phyloP scores from a whole-genome alignment of 1,139 yeast genomes.

The Scheffersomyces lignicola region DNA sequence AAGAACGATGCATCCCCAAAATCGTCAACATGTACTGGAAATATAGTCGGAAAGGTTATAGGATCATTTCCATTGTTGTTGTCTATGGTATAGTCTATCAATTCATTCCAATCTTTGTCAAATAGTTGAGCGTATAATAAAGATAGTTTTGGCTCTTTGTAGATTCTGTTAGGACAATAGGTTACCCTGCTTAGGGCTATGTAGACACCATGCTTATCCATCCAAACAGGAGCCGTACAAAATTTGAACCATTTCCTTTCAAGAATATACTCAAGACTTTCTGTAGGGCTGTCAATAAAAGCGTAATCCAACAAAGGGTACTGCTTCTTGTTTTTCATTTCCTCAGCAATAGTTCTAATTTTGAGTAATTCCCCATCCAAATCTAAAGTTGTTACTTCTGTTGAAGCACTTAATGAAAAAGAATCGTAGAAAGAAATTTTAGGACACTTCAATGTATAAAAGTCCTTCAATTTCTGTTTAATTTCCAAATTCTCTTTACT shows the following conservation, averaged over 20 bases:
- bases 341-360: neutral
- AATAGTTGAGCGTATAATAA: conserved; percentile 37
- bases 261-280: conserved; percentile 10
- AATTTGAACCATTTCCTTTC: conserved; percentile 33
- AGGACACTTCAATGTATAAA: neutral
- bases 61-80: conserved; percentile 12
- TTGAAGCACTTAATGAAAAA: neutral
- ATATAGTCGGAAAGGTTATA: conserved; percentile 22
- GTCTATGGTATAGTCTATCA: conserved; percentile 23
- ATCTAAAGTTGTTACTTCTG: neutral
- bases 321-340: neutral
- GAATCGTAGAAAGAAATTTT: neutral
- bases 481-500: no score
- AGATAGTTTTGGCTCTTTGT: conserved; percentile 34
- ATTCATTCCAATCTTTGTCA: conserved; percentile 41
- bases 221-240: conserved; percentile 42
- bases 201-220: conserved; percentile 40
- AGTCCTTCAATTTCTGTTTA: neutral
- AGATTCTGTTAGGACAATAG: conserved; percentile 29
- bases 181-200: conserved; percentile 34
- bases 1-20: conserved; percentile 12
- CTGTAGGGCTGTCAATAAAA: neutral
- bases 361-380: neutral
- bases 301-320: neutral
- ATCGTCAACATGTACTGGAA: no score